A percentile compares a stretch with the other conserved stretches of the same genome.
phyloP scores from a whole-genome alignment of 768 basidiomycete genomes.

The Auricularia sp. region DNA sequence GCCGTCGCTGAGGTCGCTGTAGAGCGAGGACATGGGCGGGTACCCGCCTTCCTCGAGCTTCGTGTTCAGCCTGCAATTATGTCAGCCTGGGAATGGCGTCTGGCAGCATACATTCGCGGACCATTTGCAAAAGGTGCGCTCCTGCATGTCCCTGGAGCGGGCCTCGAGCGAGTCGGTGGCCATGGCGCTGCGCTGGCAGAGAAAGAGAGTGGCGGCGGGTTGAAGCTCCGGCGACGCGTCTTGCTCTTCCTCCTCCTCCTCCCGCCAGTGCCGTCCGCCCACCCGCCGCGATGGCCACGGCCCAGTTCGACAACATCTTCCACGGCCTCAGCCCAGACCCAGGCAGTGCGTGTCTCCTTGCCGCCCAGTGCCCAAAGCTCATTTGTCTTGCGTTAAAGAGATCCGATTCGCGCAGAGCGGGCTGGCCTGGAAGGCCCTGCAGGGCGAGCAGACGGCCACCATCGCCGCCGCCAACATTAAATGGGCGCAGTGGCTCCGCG shows the following conservation, averaged over 20 bases:
- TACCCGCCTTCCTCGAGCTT: constrained; percentile 81
- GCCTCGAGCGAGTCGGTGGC: constrained; percentile 51
- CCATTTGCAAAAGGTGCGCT: constrained; percentile 90
- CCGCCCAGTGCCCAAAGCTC: constrained; percentile 1
- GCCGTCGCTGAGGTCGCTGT: constrained; percentile 87
- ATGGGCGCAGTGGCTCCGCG: constrained; percentile 84
- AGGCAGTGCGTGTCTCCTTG: constrained; percentile 46
- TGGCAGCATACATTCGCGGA: constrained; percentile 17
- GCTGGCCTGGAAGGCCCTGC: constrained; percentile 73
- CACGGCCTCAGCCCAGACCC: constrained; percentile 59
- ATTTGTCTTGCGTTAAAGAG: constrained; percentile 32
- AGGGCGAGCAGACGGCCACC: constrained; percentile 53
- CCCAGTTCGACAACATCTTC: constrained; percentile 77
- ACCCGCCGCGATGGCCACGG: constrained; percentile 41
- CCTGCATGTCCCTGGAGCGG: constrained; percentile 55
- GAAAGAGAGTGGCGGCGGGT: background rate
- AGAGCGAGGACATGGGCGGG: constrained; percentile 81
- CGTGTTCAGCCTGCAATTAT: constrained; percentile 72
- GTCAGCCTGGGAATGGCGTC: background rate
- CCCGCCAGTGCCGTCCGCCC: background rate
- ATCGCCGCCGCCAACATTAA: constrained; percentile 67
- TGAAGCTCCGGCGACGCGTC: background rate
- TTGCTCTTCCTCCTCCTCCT: background rate
- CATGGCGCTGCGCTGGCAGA: background rate
- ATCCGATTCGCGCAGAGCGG: constrained; percentile 83